Evolutionary conservation across 2,329 filamentous ascomycete genomes (phyloP).

Genomic region (Paecilomyces variotii): DNA sequence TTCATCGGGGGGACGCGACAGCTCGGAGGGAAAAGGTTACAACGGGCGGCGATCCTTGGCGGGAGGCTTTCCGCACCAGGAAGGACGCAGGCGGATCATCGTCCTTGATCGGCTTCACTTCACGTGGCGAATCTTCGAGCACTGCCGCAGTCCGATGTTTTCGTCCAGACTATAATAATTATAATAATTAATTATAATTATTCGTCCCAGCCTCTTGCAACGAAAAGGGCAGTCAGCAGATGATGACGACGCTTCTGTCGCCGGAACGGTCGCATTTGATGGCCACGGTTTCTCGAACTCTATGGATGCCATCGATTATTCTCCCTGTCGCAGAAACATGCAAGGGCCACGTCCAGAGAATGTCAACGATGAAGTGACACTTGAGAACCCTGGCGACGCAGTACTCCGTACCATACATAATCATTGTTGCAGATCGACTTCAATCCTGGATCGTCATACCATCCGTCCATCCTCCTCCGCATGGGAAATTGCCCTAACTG

Average conservation of each 20-base stretch:
- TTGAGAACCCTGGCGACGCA: background rate
- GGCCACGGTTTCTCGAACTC: background rate
- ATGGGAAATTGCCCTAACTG: background rate
- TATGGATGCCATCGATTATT: background rate
- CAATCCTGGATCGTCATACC: background rate
- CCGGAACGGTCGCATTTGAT: background rate
- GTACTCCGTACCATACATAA: background rate
- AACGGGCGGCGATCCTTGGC: slow-evolving; percentile 2
- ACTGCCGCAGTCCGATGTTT: background rate
- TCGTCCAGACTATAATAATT: background rate
- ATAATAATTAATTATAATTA: too few relatives aligned
- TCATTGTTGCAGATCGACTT: background rate
- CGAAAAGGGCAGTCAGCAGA: background rate
- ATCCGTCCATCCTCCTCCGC: background rate
- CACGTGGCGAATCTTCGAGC: background rate
- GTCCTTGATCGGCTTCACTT: too few relatives aligned
- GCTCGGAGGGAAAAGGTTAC: slow-evolving; percentile 4
- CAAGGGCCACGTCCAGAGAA: background rate
- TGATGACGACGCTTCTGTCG: background rate
- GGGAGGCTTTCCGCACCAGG: slow-evolving; percentile 9
- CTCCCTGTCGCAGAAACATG: background rate
- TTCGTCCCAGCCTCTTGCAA: background rate
- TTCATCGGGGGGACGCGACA: slow-evolving; percentile 13
- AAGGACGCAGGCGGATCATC: background rate
- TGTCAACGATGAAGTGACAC: background rate